Evolutionary conservation across 768 basidiomycete genomes (phyloP).

Genomic region (Exsudoporus frostii): DNA sequence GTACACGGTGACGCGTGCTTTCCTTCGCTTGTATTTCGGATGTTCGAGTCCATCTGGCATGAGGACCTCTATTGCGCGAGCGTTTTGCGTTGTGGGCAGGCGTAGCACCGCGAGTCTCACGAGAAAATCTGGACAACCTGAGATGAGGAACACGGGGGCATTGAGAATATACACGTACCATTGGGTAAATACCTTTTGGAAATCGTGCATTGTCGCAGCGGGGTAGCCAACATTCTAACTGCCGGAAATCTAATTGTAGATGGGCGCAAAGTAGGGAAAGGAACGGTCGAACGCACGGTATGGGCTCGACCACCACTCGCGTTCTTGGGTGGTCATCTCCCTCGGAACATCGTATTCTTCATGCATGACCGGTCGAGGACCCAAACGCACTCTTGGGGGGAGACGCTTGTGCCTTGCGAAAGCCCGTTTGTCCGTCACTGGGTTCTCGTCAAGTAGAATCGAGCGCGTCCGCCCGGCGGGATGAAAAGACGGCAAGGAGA

Average conservation of each 20-base stretch:
- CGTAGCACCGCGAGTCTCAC: constrained; percentile 54
- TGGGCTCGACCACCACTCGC: constrained; percentile 69
- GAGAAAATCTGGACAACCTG: constrained; percentile 52
- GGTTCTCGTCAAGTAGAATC: constrained; percentile 61
- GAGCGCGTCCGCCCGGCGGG: constrained; percentile 47
- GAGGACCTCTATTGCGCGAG: constrained; percentile 29
- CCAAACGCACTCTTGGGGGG: constrained; percentile 44
- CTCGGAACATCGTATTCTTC: constrained; percentile 40
- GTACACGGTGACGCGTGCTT: constrained; percentile 47
- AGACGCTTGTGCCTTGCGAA: constrained; percentile 57
- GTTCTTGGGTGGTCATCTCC: constrained; percentile 61
- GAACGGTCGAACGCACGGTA: constrained; percentile 49
- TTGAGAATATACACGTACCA: constrained; percentile 38
- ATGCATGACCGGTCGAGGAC: constrained; percentile 23
- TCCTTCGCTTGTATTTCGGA: constrained; percentile 51
- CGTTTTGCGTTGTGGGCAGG: constrained; percentile 32
- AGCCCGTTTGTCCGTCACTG: constrained; percentile 46
- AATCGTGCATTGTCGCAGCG: constrained; percentile 53
- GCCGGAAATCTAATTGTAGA: background rate
- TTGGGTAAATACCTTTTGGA: constrained; percentile 53
- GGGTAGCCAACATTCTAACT: constrained; percentile 74
- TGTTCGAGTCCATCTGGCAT: constrained; percentile 68
- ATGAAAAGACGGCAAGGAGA: constrained; percentile 42
- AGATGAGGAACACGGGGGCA: background rate
- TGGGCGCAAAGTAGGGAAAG: background rate